phyloP scores from a whole-genome alignment of 164 flowering plant genomes.

The Platanus orientalis region DNA sequence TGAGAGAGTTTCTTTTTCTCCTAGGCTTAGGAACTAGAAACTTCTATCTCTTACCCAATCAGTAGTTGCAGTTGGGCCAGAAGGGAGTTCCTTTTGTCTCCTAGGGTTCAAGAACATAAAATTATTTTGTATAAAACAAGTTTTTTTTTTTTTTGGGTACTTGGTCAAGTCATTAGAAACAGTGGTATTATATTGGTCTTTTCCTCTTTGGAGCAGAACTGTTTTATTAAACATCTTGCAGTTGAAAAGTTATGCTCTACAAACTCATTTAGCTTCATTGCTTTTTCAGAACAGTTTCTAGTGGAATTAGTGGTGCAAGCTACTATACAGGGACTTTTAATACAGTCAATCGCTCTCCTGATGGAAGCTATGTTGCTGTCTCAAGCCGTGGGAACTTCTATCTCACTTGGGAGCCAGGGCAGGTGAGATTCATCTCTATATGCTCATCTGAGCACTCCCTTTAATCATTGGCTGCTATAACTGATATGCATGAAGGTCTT shows the following conservation, averaged over 20 bases:
- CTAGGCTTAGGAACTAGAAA: neutral
- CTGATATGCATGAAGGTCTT: no score
- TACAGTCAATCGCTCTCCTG: constrained; percentile 95
- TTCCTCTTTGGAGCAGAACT: neutral
- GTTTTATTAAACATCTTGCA: neutral
- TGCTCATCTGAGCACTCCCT: no score
- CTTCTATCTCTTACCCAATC: neutral
- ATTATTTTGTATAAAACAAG: neutral
- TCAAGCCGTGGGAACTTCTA: constrained; percentile 98
- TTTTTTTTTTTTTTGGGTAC: neutral
- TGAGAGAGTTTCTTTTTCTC: neutral
- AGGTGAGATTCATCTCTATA: constrained; percentile 50
- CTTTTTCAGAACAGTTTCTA: constrained; percentile 96
- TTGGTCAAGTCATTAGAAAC: neutral
- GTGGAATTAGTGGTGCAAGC: constrained; percentile 99
- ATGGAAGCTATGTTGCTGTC: constrained; percentile 95
- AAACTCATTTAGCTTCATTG: constrained; percentile 18
- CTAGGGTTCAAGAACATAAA: no score
- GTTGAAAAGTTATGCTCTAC: neutral
- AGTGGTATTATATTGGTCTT: neutral
- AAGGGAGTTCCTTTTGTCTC: no score
- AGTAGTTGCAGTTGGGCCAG: neutral
- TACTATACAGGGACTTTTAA: constrained; percentile 95
- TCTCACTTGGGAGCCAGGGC: constrained; percentile 97
- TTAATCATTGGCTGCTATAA: no score